Evolutionary conservation across 345 rosid genomes (phyloP).

Genomic region (Rhizophora mangle): DNA sequence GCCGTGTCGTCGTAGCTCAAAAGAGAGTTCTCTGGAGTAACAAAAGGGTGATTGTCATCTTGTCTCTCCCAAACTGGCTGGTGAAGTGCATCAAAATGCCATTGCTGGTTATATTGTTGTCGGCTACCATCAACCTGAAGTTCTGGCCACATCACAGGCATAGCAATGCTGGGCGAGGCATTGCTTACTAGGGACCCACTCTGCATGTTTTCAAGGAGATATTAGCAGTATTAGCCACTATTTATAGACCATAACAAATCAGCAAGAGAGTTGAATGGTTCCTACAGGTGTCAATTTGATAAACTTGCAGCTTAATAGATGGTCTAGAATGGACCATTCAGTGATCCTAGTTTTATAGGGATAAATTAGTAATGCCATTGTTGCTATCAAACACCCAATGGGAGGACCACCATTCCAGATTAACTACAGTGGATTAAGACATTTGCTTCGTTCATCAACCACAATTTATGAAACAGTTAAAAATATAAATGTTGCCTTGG

Average conservation of each 20-base stretch:
- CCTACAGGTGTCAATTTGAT: too few species aligned
- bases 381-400: too few species aligned
- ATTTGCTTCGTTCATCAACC: background rate
- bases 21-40: constrained; percentile 52
- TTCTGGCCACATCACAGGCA: constrained; percentile 72
- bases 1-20: constrained; percentile 61
- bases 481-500: background rate
- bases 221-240: background rate
- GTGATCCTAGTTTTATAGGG: too few species aligned
- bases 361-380: too few species aligned
- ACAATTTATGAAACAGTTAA: background rate
- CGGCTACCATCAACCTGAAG: constrained; percentile 46
- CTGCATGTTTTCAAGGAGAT: constrained; percentile 34
- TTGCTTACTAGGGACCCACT: constrained; percentile 56
- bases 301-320: too few species aligned
- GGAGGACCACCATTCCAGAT: background rate
- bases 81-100: constrained; percentile 54
- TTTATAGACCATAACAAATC: background rate
- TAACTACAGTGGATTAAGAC: background rate
- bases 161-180: constrained; percentile 49
- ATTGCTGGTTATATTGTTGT: constrained; percentile 67
- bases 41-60: constrained; percentile 49
- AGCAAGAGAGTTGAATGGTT: too few species aligned
- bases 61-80: constrained; percentile 71
- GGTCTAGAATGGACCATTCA: too few species aligned